A percentile compares a stretch with the other conserved stretches of the same genome.
phyloP scores from a whole-genome alignment of 129 eudicot genomes.

The Saposhnikovia divaricata region DNA sequence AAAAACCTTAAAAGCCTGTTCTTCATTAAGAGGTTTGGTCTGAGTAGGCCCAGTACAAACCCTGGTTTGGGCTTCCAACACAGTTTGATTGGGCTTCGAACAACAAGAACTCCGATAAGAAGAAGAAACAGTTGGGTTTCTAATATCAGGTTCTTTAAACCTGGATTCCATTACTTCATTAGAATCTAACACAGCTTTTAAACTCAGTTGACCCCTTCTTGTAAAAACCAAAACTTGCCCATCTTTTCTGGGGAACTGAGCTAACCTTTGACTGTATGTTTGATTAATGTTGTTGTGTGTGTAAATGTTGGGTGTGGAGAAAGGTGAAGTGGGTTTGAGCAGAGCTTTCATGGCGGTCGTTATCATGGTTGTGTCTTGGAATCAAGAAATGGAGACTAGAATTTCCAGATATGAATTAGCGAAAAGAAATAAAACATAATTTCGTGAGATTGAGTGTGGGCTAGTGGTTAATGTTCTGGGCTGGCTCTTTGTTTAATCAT shows the following conservation, averaged over 20 bases:
- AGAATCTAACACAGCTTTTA: slow-evolving; percentile 47
- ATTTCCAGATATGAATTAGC: background rate
- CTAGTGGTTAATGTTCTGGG: no score
- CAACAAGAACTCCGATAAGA: slow-evolving; percentile 41
- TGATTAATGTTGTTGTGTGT: slow-evolving; percentile 17
- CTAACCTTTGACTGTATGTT: slow-evolving; percentile 12
- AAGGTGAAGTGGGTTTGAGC: slow-evolving; percentile 29
- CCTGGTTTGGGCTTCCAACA: slow-evolving; percentile 85
- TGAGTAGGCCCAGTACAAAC: slow-evolving; percentile 99
- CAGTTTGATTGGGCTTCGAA: slow-evolving; percentile 70
- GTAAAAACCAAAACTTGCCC: slow-evolving; percentile 9
- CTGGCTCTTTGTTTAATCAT: no score
- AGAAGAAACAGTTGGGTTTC: slow-evolving; percentile 70
- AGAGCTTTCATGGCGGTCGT: slow-evolving; percentile 46
- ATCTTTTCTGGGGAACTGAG: slow-evolving; percentile 14
- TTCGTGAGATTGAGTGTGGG: no score
- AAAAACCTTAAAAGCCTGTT: slow-evolving; percentile 82
- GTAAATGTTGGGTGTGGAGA: slow-evolving; percentile 6
- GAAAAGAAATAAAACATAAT: no score
- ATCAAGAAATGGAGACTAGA: background rate
- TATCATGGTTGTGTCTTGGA: background rate
- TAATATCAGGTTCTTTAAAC: slow-evolving; percentile 30
- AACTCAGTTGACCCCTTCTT: slow-evolving; percentile 8
- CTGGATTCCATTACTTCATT: slow-evolving; percentile 32
- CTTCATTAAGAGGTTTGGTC: slow-evolving; percentile 73